Percentiles rank a stretch among this genome's conserved stretches.
Evolutionary conservation across 78 protist species (phyloP).

Genomic region (Dictyostelium intermedium): DNA sequence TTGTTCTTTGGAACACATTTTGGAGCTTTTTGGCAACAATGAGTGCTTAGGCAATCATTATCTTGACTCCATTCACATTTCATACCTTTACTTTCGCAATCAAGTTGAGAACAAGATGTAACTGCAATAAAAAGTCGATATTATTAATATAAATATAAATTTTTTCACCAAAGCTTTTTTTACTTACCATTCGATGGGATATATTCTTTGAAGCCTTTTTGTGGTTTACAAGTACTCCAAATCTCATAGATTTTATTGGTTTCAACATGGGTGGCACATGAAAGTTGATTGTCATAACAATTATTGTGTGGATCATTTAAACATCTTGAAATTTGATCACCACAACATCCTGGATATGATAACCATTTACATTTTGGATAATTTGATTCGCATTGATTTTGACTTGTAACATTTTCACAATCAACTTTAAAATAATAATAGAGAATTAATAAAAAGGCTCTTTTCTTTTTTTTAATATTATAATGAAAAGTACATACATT

Average conservation of each 20-base stretch:
- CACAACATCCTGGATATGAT: constrained; percentile 35
- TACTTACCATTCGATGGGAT: background rate
- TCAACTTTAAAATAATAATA: background rate
- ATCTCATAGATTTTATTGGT: constrained; percentile 15
- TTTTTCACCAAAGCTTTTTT: too few species aligned
- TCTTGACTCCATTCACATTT: background rate
- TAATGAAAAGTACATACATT: background rate
- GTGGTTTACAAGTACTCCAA: constrained; percentile 30
- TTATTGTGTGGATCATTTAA: background rate
- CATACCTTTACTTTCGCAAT: constrained; percentile 20
- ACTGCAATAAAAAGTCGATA: background rate
- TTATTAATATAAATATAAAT: too few species aligned
- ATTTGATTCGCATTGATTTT: background rate
- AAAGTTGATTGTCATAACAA: background rate
- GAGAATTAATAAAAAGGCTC: too few species aligned
- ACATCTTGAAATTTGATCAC: background rate
- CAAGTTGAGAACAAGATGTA: background rate
- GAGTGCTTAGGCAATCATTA: background rate
- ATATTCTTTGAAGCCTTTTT: background rate
- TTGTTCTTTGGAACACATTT: background rate
- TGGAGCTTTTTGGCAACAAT: constrained; percentile 24
- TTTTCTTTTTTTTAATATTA: background rate
- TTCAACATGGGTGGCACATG: background rate
- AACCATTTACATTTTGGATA: constrained; percentile 45
- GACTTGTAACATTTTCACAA: background rate